Evolutionary conservation across 2,329 filamentous ascomycete genomes (phyloP).

Genomic region (Fusarium poae): DNA sequence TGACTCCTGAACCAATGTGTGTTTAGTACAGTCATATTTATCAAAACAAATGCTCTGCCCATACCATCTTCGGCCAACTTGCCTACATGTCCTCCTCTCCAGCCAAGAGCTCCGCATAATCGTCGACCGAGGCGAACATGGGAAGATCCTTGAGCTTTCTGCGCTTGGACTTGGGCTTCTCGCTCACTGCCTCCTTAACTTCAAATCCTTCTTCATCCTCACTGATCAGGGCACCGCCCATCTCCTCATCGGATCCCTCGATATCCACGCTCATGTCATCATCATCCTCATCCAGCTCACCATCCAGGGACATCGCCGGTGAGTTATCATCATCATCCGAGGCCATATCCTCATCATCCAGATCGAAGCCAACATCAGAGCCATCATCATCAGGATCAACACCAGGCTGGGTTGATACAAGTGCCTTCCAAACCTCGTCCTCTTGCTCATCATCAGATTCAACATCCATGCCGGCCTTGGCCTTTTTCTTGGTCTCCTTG

Average conservation of each 20-base stretch:
- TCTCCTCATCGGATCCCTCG: slow-evolving; percentile 59
- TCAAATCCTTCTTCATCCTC: slow-evolving; percentile 62
- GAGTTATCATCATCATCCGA: slow-evolving; percentile 64
- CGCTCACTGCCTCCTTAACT: slow-evolving; percentile 73
- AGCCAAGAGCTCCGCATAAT: slow-evolving; percentile 88
- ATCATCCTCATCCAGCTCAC: slow-evolving; percentile 63
- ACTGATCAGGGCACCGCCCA: slow-evolving; percentile 58
- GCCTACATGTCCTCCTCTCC: slow-evolving; percentile 70
- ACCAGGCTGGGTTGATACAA: slow-evolving; percentile 84
- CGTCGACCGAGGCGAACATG: slow-evolving; percentile 92
- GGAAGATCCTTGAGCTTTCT: slow-evolving; percentile 91
- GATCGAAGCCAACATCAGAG: slow-evolving; percentile 63
- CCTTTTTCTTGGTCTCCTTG: slow-evolving; percentile 68
- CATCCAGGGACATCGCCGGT: slow-evolving; percentile 55
- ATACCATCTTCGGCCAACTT: slow-evolving; percentile 4
- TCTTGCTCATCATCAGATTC: slow-evolving; percentile 72
- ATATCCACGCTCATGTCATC: slow-evolving; percentile 57
- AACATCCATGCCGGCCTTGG: slow-evolving; percentile 58
- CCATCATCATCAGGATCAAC: slow-evolving; percentile 61
- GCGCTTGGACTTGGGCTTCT: slow-evolving; percentile 68
- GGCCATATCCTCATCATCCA: slow-evolving; percentile 64
- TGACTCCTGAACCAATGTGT: slow-evolving; percentile 35
- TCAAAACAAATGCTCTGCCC: slow-evolving; percentile 34
- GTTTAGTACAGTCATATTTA: slow-evolving; percentile 31
- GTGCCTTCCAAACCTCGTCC: slow-evolving; percentile 91